phyloP scores from a whole-genome alignment of 2,329 filamentous ascomycete genomes.

The Fusarium miscanthi region DNA sequence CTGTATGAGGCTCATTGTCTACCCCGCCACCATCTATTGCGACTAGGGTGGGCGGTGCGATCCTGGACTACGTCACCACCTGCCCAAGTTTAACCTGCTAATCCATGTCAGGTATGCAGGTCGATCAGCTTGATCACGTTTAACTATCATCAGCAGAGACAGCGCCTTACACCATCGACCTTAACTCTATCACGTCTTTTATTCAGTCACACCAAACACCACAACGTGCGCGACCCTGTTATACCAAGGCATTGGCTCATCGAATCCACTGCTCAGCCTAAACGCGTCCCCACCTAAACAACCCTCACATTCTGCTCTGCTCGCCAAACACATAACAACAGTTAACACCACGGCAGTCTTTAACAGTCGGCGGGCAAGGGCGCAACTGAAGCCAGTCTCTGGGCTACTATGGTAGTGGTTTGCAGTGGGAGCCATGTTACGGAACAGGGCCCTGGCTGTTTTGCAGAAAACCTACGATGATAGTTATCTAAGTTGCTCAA shows the following conservation, averaged over 20 bases:
- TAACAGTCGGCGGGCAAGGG: constrained; percentile 31
- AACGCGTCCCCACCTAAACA: constrained; percentile 11
- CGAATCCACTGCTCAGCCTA: not conserved
- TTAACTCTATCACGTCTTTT: constrained; percentile 1
- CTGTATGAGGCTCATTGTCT: constrained; percentile 24
- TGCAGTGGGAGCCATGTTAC: constrained; percentile 59
- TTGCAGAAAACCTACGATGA: constrained; percentile 99
- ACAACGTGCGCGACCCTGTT: not conserved
- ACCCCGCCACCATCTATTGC: constrained; percentile 36
- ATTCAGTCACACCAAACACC: not conserved
- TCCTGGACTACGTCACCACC: constrained; percentile 45
- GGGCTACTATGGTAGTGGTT: constrained; percentile 46
- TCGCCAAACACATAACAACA: constrained; percentile 2
- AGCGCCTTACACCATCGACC: not conserved
- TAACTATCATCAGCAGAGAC: constrained; percentile 20
- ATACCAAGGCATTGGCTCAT: constrained; percentile 1
- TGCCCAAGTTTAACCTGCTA: constrained; percentile 28
- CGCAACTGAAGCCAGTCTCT: constrained; percentile 32
- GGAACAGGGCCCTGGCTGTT: constrained; percentile 69
- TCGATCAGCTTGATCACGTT: constrained; percentile 36
- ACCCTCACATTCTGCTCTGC: constrained; percentile 18
- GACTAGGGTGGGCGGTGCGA: constrained; percentile 37
- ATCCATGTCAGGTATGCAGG: constrained; percentile 16
- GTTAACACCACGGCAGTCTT: not conserved
- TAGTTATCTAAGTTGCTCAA: constrained; percentile 93